phyloP scores from a whole-genome alignment of 2,329 filamentous ascomycete species.

The Diaporthe longicolla region DNA sequence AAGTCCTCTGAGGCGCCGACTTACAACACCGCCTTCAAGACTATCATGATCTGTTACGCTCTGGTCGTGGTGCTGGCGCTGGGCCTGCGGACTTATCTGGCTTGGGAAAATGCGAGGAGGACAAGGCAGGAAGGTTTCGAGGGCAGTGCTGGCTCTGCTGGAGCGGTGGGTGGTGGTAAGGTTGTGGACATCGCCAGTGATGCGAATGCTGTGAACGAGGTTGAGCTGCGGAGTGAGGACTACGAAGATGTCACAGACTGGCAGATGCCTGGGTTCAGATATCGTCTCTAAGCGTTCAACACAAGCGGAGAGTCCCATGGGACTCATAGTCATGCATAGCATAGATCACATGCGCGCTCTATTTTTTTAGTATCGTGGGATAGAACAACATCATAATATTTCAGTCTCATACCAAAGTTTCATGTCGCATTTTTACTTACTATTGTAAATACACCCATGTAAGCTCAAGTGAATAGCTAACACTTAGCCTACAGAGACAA shows the following conservation, averaged over 20 bases:
- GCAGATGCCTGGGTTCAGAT: conserved; percentile 71
- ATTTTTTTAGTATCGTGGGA: neutral
- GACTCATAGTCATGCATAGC: too few relatives aligned
- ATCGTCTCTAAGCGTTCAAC: conserved; percentile 58
- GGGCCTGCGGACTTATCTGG: conserved; percentile 62
- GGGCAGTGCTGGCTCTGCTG: conserved; percentile 59
- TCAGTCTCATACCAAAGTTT: neutral
- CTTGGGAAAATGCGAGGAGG: conserved; percentile 60
- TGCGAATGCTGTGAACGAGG: conserved; percentile 51
- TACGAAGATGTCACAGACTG: conserved; percentile 73
- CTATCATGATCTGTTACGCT: conserved; percentile 70
- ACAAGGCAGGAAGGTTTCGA: conserved; percentile 59
- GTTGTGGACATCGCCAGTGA: conserved; percentile 49
- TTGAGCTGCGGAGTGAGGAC: conserved; percentile 59
- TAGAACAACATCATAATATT: neutral
- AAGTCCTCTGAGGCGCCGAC: conserved; percentile 62
- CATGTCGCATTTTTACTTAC: too few relatives aligned
- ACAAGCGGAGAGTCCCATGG: too few relatives aligned
- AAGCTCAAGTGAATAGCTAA: too few relatives aligned
- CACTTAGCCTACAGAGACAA: neutral
- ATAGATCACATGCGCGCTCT: neutral
- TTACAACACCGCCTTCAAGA: conserved; percentile 67
- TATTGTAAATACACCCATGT: neutral
- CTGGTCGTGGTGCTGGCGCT: conserved; percentile 62
- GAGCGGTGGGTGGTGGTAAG: conserved; percentile 56